These are phyloP conservation scores for Ascochyta viciae-villosae DNA, from an alignment of 2,329 filamentous ascomycete species.

Conservation along the genomic window DNA sequence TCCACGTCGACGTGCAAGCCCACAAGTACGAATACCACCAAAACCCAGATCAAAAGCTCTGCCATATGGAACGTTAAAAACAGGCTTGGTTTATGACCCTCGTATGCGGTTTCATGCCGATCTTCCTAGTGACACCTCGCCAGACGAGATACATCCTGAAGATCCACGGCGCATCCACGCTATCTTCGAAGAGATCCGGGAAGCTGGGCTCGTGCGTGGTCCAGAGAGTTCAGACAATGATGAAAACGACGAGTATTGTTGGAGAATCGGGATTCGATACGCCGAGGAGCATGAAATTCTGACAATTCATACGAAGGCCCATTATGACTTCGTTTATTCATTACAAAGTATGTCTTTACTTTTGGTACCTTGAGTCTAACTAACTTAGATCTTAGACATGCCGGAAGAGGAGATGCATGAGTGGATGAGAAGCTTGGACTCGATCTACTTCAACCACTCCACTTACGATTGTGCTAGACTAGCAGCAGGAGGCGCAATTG, in stretches of 20 bases:
- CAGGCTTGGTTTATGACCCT: constrained; percentile 75
- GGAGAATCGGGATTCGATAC: constrained; percentile 76
- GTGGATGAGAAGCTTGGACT: constrained; percentile 53
- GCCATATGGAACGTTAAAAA: constrained; percentile 44
- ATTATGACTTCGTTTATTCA: constrained; percentile 78
- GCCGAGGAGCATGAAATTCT: constrained; percentile 83
- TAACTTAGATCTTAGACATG: constrained; percentile 45
- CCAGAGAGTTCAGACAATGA: constrained; percentile 59
- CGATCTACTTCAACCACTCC: constrained; percentile 71
- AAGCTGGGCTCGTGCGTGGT: constrained; percentile 76
- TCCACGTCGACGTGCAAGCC: constrained; percentile 25
- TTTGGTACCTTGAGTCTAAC: constrained; percentile 7
- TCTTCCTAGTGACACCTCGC: constrained; percentile 52
- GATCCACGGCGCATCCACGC: constrained; percentile 91
- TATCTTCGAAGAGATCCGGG: constrained; percentile 88
- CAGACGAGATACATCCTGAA: constrained; percentile 86
- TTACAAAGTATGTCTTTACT: constrained; percentile 52
- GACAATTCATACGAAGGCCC: constrained; percentile 76
- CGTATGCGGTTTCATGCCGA: constrained; percentile 97
- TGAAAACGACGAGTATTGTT: constrained; percentile 60
- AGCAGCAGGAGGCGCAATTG: constrained; percentile 91
- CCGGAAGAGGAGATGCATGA: constrained; percentile 68
- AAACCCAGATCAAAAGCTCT: constrained; percentile 46
- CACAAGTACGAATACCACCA: constrained; percentile 40
- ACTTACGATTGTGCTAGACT: constrained; percentile 82